These are phyloP conservation scores for Wilcoxina mikolae DNA, from an alignment of 495 filamentous ascomycete genomes.

Conservation along the genomic window DNA sequence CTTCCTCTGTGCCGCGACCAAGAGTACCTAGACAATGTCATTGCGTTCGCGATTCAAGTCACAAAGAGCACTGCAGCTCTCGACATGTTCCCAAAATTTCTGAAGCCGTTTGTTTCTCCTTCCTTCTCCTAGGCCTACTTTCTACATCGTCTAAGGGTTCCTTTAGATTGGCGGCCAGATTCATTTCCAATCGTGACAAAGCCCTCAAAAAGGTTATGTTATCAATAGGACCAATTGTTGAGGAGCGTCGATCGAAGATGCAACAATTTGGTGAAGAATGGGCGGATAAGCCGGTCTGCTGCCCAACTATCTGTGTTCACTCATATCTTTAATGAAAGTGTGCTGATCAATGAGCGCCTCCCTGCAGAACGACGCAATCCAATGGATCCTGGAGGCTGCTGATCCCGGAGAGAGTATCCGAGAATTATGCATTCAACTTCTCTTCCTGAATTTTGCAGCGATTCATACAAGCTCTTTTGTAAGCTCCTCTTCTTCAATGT, in stretches of 20 bases:
- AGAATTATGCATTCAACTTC: constrained; percentile 12
- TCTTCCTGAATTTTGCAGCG: constrained; percentile 16
- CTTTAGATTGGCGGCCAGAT: constrained; percentile 4
- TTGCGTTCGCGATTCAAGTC: constrained; percentile 11
- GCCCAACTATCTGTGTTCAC: not conserved
- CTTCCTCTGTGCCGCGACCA: constrained; percentile 17
- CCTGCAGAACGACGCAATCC: constrained; percentile 15
- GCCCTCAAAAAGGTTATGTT: constrained; percentile 8
- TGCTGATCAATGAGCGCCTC: not conserved
- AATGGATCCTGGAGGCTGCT: constrained; percentile 16
- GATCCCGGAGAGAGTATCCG: constrained; percentile 7
- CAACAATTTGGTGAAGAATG: constrained; percentile 15
- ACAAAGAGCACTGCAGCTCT: constrained; percentile 10
- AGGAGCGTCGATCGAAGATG: constrained; percentile 15
- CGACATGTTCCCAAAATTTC: constrained; percentile 15
- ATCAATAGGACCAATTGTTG: constrained; percentile 15
- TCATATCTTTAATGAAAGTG: not conserved
- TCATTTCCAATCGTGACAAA: constrained; percentile 9
- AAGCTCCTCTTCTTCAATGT: too few species aligned
- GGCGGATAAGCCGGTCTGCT: constrained; percentile 13
- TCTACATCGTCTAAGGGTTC: not conserved
- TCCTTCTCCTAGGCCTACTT: not conserved
- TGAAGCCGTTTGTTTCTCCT: constrained; percentile 5
- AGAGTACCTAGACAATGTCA: constrained; percentile 15
- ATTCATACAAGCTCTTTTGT: constrained; percentile 21